phyloP scores from a whole-genome alignment of 2,329 filamentous ascomycete species.

The Fusarium annulatum region DNA sequence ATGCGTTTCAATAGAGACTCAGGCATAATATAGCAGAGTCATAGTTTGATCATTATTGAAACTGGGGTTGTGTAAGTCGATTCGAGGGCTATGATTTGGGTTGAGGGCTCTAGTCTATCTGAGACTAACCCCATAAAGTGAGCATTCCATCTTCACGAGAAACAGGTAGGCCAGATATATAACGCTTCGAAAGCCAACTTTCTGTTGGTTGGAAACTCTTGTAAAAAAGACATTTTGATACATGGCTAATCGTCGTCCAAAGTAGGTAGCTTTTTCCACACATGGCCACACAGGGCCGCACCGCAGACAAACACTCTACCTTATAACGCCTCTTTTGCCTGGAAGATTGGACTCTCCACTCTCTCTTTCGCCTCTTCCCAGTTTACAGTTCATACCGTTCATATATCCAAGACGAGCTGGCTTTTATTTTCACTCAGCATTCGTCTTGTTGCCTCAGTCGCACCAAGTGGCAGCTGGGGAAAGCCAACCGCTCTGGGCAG shows the following conservation, averaged over 20 bases:
- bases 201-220: conserved; percentile 37
- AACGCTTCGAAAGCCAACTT: conserved; percentile 37
- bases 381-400: conserved; percentile 43
- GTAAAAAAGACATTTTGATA: conserved; percentile 43
- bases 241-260: conserved; percentile 45
- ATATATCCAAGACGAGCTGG: conserved; percentile 43
- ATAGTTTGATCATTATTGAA: neutral
- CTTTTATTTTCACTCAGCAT: conserved; percentile 34
- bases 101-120: neutral
- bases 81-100: neutral
- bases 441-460: conserved; percentile 34
- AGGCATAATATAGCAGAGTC: neutral
- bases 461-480: conserved; percentile 46
- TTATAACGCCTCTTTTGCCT: conserved; percentile 45
- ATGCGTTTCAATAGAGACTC: conserved; percentile 12
- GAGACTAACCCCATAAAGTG: neutral
- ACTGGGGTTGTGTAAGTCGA: neutral
- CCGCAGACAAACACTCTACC: conserved; percentile 43
- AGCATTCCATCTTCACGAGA: neutral
- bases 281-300: conserved; percentile 40
- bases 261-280: conserved; percentile 44
- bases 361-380: conserved; percentile 17
- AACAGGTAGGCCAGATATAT: neutral
- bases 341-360: conserved; percentile 29
- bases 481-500: conserved; percentile 27